These are phyloP conservation scores for Monilinia polystroma DNA, from an alignment of 2,329 filamentous ascomycete genomes.

Conservation along the genomic window DNA sequence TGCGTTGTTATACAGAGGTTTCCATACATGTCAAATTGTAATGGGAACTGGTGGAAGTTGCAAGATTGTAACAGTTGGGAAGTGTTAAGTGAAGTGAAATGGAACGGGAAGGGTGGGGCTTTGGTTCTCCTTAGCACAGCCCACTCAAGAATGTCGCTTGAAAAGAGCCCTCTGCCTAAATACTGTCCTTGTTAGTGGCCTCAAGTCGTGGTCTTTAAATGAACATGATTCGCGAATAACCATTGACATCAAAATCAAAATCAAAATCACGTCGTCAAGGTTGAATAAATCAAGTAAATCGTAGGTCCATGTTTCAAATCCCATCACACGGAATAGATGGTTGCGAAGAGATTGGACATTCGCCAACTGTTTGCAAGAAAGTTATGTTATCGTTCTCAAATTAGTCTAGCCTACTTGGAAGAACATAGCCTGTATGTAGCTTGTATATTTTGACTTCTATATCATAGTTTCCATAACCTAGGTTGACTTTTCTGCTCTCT, in stretches of 20 bases:
- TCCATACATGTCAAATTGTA: not conserved
- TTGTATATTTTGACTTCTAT: not conserved
- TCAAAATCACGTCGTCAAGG: not conserved
- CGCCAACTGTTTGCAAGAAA: not conserved
- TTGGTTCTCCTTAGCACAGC: not conserved
- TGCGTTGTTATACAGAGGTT: not conserved
- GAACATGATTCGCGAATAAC: not conserved
- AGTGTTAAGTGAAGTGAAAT: not conserved
- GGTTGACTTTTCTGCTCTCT: slow-evolving; percentile 43
- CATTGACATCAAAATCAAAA: slow-evolving; percentile 13
- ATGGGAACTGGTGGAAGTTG: not conserved
- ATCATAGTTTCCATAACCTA: not conserved
- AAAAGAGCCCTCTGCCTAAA: slow-evolving; percentile 3
- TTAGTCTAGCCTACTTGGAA: not conserved
- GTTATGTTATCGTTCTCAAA: not conserved
- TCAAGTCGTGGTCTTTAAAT: not conserved
- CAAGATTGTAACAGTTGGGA: not conserved
- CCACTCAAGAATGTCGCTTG: not conserved
- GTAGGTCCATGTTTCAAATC: not conserved
- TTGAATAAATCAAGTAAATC: not conserved
- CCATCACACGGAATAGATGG: not conserved
- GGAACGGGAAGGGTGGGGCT: not conserved
- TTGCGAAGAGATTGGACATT: not conserved
- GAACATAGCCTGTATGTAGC: not conserved
- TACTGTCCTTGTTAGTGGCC: not conserved